Percentiles rank a stretch among this genome's conserved stretches.
Evolutionary conservation across 1,284 basidiomycete species (phyloP).

Genomic region (Anthracocystis setariae): DNA sequence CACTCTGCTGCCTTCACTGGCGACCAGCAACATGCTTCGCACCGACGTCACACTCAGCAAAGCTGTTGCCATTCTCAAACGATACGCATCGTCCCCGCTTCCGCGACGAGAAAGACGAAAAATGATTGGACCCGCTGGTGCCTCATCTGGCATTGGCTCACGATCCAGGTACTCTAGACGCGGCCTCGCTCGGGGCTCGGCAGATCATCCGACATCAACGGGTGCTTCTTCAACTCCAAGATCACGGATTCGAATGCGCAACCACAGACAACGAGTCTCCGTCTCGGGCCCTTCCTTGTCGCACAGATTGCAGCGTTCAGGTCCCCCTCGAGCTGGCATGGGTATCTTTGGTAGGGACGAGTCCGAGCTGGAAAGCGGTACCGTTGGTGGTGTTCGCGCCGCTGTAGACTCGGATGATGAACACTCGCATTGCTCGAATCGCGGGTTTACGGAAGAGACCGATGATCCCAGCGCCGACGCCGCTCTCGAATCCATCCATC

Average conservation of each 20-base stretch:
- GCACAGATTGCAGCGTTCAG: conserved; percentile 6
- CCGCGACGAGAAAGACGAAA: conserved; percentile 24
- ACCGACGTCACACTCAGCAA: conserved; percentile 61
- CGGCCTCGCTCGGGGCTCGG: not conserved
- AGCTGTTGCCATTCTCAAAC: conserved; percentile 49
- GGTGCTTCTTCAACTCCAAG: not conserved
- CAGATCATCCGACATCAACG: conserved; percentile 2
- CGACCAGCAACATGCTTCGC: conserved; percentile 47
- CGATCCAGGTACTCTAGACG: conserved; percentile 10
- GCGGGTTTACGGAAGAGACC: conserved; percentile 5
- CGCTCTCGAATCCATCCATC: not conserved
- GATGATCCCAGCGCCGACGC: conserved; percentile 2
- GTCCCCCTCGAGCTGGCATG: conserved; percentile 26
- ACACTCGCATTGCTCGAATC: not conserved
- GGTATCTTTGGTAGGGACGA: conserved; percentile 55
- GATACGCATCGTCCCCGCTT: conserved; percentile 35
- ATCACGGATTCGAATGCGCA: conserved; percentile 9
- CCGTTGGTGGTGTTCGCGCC: conserved; percentile 52
- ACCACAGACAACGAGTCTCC: conserved; percentile 6
- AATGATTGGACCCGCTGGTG: conserved; percentile 5
- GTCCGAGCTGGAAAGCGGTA: conserved; percentile 49
- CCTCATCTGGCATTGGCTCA: conserved; percentile 15
- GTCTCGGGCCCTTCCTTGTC: conserved; percentile 4
- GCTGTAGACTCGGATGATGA: conserved; percentile 40
- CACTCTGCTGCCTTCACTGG: conserved; percentile 39